Evolutionary conservation across 768 basidiomycete genomes (phyloP).

Genomic region (Boletus pseudo-olivaceus): DNA sequence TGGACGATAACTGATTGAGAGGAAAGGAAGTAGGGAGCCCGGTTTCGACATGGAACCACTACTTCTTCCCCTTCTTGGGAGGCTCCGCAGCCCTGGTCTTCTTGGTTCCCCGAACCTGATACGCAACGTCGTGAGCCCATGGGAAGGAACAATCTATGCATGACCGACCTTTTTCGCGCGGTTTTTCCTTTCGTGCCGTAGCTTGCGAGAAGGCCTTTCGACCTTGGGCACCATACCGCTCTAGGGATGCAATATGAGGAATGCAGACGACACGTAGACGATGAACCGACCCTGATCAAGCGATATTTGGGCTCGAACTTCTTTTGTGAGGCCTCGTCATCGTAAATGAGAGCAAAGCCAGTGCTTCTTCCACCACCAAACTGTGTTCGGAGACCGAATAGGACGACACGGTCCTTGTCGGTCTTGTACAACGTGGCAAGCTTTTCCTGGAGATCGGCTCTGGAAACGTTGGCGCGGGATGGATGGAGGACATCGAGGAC

Average conservation of each 20-base stretch:
- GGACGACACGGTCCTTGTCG: constrained; percentile 84
- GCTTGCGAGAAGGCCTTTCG: constrained; percentile 90
- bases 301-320: constrained; percentile 98
- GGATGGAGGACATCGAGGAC: constrained; percentile 94
- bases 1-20: constrained; percentile 25
- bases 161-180: constrained; percentile 91
- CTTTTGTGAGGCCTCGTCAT: constrained; percentile 90
- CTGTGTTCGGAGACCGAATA: constrained; percentile 91
- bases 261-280: not conserved
- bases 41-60: constrained; percentile 36
- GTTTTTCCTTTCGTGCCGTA: constrained; percentile 99
- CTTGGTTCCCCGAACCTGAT: constrained; percentile 89
- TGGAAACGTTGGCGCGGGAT: constrained; percentile 91
- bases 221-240: constrained; percentile 71
- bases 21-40: constrained; percentile 13
- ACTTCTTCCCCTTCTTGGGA: constrained; percentile 92
- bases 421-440: constrained; percentile 92
- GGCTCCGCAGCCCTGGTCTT: constrained; percentile 92
- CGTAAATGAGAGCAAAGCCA: constrained; percentile 97
- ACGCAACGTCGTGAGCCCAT: constrained; percentile 16
- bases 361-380: constrained; percentile 99
- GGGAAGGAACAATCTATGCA: not conserved
- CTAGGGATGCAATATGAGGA: constrained; percentile 35
- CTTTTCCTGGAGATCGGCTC: constrained; percentile 87
- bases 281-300: constrained; percentile 77